Evolutionary conservation across 1,284 basidiomycete genomes (phyloP), one percentile per base, ranked within the genome.

Genomic region (Pseudozyma flocculosa): DNA sequence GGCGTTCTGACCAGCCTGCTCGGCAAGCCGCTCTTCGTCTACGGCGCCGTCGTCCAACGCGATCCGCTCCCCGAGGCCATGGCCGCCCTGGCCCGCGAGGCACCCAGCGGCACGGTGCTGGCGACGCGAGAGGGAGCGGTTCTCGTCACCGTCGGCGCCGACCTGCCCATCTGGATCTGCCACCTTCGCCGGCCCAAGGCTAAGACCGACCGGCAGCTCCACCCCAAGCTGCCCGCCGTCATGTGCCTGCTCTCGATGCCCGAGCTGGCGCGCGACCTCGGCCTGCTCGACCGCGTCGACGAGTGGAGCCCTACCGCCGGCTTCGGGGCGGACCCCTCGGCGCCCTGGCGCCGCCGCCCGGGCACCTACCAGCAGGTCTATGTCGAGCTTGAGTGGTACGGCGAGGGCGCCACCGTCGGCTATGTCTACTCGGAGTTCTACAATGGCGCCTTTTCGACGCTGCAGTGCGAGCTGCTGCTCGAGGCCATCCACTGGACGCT

Each of bases 361-460:
- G 79, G 78, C 19, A 80, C 78, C 14, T 81, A 78, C 70, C 80
- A 82, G 65, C 78, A 81, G 53, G 78, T 81, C 2, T 81, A 74
- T 70, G 76, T 81, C 18, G 79, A 78, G 36, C 66, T 73, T 8
- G 61, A 78, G n/a, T 13, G 19, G 40, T 41, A 53, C 14, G 45
- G 37, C 11, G 45, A 54, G 4, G 22, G 14, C 44, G 54, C 70
- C 19, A 18, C 43, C 11, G 43, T 71, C n/a, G 79, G 78, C 53
- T 76, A 79, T 50, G 76, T 82, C 18, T 79, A 81, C 57, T 81
- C 79, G 61, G 78, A 81, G 54, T 81, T 80, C 52, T 82, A 82
- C 58, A 82, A 82, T 50, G 81, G 81, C 14, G 81, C 81, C 2
- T 79, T 77, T 46, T 79, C 80, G 11, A 81, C 81, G 3, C 58